Percentiles rank a stretch among this genome's conserved stretches.
Conservation (phyloP, 2,329 filamentous ascomycete genomes). For the Monilinia vaccinii-corymbosi region DNA sequence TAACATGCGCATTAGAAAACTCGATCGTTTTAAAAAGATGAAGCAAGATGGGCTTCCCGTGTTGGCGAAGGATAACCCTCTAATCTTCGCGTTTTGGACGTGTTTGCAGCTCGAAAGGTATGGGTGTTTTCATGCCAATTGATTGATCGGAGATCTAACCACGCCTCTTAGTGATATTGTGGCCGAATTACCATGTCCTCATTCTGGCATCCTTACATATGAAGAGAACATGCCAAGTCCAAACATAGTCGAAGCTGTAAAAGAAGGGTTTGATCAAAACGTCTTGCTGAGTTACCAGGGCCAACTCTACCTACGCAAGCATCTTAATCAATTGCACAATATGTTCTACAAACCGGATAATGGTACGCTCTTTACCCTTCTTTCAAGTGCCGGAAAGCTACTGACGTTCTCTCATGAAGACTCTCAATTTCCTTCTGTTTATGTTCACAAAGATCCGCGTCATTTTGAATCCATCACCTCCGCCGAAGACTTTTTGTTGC, state of each 20-base stretch:
- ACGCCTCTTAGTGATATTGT: conserved; percentile 66
- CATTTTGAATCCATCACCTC: conserved; percentile 40
- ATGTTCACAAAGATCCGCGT: conserved; percentile 13
- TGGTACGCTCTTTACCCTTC: conserved; percentile 14
- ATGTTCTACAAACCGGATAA: conserved; percentile 29
- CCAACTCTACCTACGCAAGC: conserved; percentile 55
- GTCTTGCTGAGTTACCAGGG: conserved; percentile 52
- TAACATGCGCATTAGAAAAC: conserved; percentile 24
- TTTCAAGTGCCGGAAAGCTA: conserved; percentile 39
- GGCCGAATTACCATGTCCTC: conserved; percentile 65
- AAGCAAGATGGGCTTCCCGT: conserved; percentile 16
- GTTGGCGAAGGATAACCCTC: conserved; percentile 45
- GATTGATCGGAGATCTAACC: conserved; percentile 10
- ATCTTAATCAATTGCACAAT: conserved; percentile 53
- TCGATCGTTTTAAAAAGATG: conserved; percentile 33
- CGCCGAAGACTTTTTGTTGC: conserved; percentile 29
- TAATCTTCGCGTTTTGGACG: conserved; percentile 81
- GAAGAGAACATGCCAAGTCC: conserved; percentile 60
- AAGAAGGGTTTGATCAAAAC: conserved; percentile 37
- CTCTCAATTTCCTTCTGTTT: conserved; percentile 17
- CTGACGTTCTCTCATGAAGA: conserved; percentile 21
- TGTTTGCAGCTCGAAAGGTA: conserved; percentile 87
- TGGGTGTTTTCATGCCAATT: conserved; percentile 12
- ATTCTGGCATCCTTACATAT: conserved; percentile 51
- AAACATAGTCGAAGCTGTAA: conserved; percentile 39